Base-by-base conservation (phyloP, 352 stramenopile genomes). In the Globisporangium uncinulatum region DNA sequence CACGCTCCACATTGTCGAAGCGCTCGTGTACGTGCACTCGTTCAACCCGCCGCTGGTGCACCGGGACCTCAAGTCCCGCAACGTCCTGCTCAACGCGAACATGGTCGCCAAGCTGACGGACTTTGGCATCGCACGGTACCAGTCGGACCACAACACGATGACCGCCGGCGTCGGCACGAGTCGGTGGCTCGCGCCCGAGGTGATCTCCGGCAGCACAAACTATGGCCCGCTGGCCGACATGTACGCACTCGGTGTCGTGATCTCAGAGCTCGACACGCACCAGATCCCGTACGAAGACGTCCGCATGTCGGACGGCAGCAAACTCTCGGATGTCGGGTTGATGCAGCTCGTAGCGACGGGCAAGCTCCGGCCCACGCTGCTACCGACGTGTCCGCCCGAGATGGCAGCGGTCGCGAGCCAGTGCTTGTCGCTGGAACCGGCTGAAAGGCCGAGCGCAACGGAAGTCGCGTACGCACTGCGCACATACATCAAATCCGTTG, bases 281-380 rank as follows among this genome's bases (percentile, higher is more conserved):
- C 3, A 6, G 19, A 11, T 51, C 19, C 45, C 45, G 45, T 34
- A 51, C 45, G 20, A 32, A 3, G 45, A 17, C 11, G 21, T 20
- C 43, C 7, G 43, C 43, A 20, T 6, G n/a, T 20, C 11, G 17
- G 15, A 8, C 21, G 43, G 43, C 43, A 48, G 9, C 11, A 48
- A 48, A 20, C 43, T 48, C 43, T 15, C 43, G 34, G 34, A 39
- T 13, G 10, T 39, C 7, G 34, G 7, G 7, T 8, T 39, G 34
- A 3, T 39, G 34, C 34, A 39, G 34, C 10, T 39, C 34, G n/a
- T 44, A 3, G 15, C 39, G 39, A 65, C 53, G 0, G 74, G 74
- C 1, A 45, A 66, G 37, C 45, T 83, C 0, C 66, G 56, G 5
- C 73, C 69, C 11, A 52, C 42, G 20, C 83, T 84, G 51, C 50